Evolutionary conservation across 2,329 filamentous ascomycete species (phyloP).

Genomic region (Sporothrix pallida): DNA sequence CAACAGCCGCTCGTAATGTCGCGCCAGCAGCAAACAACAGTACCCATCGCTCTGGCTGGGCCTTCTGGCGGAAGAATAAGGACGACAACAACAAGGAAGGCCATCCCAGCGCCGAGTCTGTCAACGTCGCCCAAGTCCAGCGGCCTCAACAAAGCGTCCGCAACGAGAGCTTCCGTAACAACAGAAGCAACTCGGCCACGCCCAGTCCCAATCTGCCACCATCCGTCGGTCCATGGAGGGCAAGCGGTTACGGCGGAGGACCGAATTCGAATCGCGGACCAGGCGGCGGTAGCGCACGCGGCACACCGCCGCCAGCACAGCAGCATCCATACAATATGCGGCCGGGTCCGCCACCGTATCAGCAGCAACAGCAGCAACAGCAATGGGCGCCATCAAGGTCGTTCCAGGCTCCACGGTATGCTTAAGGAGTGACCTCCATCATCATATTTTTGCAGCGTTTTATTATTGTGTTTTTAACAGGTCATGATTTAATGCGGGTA

Average conservation of each 20-base stretch:
- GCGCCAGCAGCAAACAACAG: neutral
- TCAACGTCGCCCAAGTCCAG: neutral
- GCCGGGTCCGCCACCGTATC: neutral
- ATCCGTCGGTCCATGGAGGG: constrained; percentile 16
- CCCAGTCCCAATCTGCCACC: neutral
- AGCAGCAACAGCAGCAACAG: neutral
- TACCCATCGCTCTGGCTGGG: constrained; percentile 5
- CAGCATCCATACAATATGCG: neutral
- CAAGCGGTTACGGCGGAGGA: constrained; percentile 25
- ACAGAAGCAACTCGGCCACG: constrained; percentile 14
- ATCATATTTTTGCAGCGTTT: constrained; percentile 12
- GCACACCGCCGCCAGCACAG: constrained; percentile 4
- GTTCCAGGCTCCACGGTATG: constrained; percentile 16
- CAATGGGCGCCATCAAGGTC: neutral
- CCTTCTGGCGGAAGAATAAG: constrained; percentile 22
- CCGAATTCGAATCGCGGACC: neutral
- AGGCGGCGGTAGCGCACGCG: neutral
- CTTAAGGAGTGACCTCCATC: neutral
- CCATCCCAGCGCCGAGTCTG: neutral
- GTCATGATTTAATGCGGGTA: constrained; percentile 2
- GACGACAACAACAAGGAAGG: neutral
- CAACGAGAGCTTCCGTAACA: neutral
- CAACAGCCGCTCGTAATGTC: neutral
- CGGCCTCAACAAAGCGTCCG: neutral
- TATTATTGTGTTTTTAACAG: too few species aligned